phyloP scores from a whole-genome alignment of 164 flowering plant species.

The Vitis rupestris region DNA sequence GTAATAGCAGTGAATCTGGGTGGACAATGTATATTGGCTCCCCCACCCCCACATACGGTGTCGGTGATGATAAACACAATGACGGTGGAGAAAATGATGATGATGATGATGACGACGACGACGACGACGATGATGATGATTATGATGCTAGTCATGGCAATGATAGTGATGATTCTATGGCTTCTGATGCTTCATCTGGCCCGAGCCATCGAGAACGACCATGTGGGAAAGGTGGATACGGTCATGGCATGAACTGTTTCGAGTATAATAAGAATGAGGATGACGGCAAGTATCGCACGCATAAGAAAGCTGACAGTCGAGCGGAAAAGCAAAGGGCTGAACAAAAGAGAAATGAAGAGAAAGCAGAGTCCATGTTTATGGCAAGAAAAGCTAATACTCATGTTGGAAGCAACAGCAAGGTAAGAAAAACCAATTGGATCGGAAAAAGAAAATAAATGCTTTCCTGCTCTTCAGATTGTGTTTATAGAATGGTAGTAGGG shows the following conservation, averaged over 20 bases:
- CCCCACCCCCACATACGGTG: slow-evolving; percentile 30
- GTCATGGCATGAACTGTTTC: slow-evolving; percentile 4
- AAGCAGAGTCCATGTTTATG: slow-evolving; percentile 8
- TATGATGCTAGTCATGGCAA: slow-evolving; percentile 12
- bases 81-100: slow-evolving; percentile 1
- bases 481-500: background rate
- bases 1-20: slow-evolving; percentile 64
- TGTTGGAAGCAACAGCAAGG: slow-evolving; percentile 27
- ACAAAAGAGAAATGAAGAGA: slow-evolving; percentile 9
- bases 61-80: slow-evolving; percentile 5
- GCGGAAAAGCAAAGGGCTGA: slow-evolving; percentile 23
- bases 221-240: slow-evolving; percentile 1
- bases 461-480: background rate
- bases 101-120: background rate
- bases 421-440: slow-evolving; percentile 21
- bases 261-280: slow-evolving; percentile 9
- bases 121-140: slow-evolving; percentile 5
- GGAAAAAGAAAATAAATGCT: slow-evolving; percentile 4
- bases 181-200: slow-evolving; percentile 85
- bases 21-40: slow-evolving; percentile 81
- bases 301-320: slow-evolving; percentile 11
- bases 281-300: slow-evolving; percentile 5
- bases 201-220: slow-evolving; percentile 32
- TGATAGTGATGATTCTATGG: slow-evolving; percentile 77
- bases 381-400: slow-evolving; percentile 5